Conservation (phyloP, 2,329 filamentous ascomycete genomes). For the Ascochyta pisi region DNA sequence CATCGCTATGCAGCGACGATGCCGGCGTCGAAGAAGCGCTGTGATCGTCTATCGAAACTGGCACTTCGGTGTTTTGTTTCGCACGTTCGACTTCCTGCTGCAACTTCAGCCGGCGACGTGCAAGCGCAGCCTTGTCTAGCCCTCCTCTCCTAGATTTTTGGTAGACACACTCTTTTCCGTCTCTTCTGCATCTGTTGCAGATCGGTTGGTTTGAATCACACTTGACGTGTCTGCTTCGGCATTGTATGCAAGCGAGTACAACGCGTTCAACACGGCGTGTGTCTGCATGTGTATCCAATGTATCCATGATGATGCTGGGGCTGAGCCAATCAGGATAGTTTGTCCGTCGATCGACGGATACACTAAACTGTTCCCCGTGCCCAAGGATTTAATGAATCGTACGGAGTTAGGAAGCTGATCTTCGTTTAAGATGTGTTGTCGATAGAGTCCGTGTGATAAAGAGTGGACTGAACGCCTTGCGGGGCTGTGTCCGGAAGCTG, state of each 20-base stretch:
- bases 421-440: not conserved
- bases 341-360: not conserved
- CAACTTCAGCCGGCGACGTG: conserved; percentile 33
- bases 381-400: not conserved
- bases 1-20: conserved; percentile 7
- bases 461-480: conserved; percentile 3
- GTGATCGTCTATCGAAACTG: not conserved
- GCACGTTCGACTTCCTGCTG: conserved; percentile 33
- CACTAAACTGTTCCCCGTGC: not conserved
- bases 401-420: not conserved
- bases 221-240: conserved; percentile 44
- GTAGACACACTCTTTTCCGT: conserved; percentile 44
- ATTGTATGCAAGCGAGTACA: conserved; percentile 43
- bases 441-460: not conserved
- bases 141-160: conserved; percentile 45
- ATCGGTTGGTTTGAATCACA: conserved; percentile 43
- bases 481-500: not conserved
- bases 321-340: not conserved
- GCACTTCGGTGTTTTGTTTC: conserved; percentile 13
- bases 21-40: conserved; percentile 1
- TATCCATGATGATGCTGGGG: conserved; percentile 15
- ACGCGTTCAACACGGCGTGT: conserved; percentile 38
- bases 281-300: conserved; percentile 22
- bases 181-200: conserved; percentile 41
- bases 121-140: conserved; percentile 43